phyloP scores from a whole-genome alignment of 495 filamentous ascomycete species.

The Penicillium coprophilum region DNA sequence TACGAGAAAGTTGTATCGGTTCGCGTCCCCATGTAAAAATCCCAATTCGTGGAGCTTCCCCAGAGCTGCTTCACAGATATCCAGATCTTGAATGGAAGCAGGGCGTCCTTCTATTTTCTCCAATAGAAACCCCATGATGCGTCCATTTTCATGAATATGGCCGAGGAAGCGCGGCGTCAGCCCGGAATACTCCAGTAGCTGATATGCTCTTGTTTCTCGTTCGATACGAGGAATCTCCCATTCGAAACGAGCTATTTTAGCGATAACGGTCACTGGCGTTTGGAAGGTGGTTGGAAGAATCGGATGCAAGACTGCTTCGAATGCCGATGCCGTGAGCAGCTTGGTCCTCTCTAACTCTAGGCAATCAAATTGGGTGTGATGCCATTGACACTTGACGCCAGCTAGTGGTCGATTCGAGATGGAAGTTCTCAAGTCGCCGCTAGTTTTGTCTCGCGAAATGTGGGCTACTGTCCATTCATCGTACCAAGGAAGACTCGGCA shows the following conservation, averaged over 20 bases:
- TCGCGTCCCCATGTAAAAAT: conserved; percentile 17
- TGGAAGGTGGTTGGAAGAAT: neutral
- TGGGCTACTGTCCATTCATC: conserved; percentile 10
- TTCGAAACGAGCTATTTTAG: conserved; percentile 17
- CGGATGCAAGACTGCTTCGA: conserved; percentile 15
- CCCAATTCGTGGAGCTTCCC: conserved; percentile 2
- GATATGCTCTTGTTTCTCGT: conserved; percentile 2
- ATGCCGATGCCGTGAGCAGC: conserved; percentile 17
- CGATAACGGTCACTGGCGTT: conserved; percentile 8
- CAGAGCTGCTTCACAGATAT: neutral
- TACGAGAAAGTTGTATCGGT: conserved; percentile 17
- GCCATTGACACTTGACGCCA: conserved; percentile 13
- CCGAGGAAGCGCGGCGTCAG: conserved; percentile 1
- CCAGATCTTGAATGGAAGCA: conserved; percentile 1
- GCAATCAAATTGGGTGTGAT: conserved; percentile 11
- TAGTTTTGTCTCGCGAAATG: conserved; percentile 18
- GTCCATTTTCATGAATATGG: neutral
- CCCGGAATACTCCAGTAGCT: neutral
- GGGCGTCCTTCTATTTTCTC: neutral
- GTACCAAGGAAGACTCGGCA: conserved; percentile 8
- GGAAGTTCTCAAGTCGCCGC: conserved; percentile 15
- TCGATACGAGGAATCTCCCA: conserved; percentile 2
- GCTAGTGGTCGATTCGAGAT: conserved; percentile 11
- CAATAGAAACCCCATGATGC: neutral
- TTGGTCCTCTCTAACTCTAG: conserved; percentile 17